These are phyloP conservation scores for Penicillium sp. DNA, from an alignment of 2,329 filamentous ascomycete genomes.

Conservation along the genomic window DNA sequence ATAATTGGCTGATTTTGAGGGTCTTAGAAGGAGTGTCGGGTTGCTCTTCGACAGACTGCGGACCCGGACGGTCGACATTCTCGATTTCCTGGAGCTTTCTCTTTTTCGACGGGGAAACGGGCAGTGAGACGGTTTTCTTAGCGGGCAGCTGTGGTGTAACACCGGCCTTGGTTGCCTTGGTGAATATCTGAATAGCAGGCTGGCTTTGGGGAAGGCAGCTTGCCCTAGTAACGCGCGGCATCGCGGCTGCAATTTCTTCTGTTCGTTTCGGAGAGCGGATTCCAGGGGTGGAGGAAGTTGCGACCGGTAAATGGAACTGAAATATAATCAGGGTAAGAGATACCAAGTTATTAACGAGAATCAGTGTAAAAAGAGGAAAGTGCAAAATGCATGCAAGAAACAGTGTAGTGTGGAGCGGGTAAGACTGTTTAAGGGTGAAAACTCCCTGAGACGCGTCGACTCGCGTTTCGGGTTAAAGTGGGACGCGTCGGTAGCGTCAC, in stretches of 20 bases:
- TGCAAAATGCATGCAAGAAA: background rate
- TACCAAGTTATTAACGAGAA: slow-evolving; percentile 9
- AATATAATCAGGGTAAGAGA: slow-evolving; percentile 23
- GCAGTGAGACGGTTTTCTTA: slow-evolving; percentile 33
- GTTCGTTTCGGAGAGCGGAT: background rate
- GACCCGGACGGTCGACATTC: slow-evolving; percentile 31
- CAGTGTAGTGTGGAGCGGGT: background rate
- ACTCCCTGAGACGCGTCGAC: background rate
- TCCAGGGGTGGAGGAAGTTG: slow-evolving; percentile 6
- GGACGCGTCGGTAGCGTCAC: background rate
- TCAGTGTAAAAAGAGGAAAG: slow-evolving; percentile 7
- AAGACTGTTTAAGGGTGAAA: background rate
- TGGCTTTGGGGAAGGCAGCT: slow-evolving; percentile 35
- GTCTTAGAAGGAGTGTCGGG: slow-evolving; percentile 35
- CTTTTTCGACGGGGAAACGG: slow-evolving; percentile 42
- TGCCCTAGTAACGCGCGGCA: slow-evolving; percentile 32
- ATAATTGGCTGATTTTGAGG: slow-evolving; percentile 33
- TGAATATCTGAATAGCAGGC: slow-evolving; percentile 47
- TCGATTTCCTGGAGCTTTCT: slow-evolving; percentile 38
- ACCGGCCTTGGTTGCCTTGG: slow-evolving; percentile 46
- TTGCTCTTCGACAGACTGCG: slow-evolving; percentile 15
- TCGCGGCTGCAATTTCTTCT: slow-evolving; percentile 26
- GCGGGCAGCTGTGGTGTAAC: slow-evolving; percentile 28
- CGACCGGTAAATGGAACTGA: slow-evolving; percentile 9
- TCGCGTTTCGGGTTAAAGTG: slow-evolving; percentile 6